Evolutionary conservation across 306 rosid species (phyloP).

Genomic region (Bauhinia variegata): DNA sequence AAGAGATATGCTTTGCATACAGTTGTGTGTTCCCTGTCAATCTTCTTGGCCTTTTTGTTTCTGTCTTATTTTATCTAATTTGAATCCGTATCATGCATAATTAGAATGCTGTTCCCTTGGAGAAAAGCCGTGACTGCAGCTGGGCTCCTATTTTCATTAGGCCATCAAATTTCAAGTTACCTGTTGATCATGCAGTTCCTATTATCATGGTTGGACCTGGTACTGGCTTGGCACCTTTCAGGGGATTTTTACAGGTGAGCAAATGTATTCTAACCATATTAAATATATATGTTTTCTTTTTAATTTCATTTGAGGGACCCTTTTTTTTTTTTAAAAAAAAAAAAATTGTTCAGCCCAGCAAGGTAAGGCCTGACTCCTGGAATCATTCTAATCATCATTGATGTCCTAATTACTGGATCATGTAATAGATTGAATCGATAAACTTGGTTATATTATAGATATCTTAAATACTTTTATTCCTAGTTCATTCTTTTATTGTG

Average conservation of each 20-base stretch:
- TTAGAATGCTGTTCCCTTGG: conserved; percentile 78
- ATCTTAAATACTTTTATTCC: conserved; percentile 16
- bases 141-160: conserved; percentile 89
- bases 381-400: conserved; percentile 10
- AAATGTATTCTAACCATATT: conserved; percentile 25
- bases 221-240: conserved; percentile 97
- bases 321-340: no score
- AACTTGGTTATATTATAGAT: neutral
- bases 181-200: conserved; percentile 71
- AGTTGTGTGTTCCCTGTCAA: conserved; percentile 13
- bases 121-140: conserved; percentile 75
- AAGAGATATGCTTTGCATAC: conserved; percentile 23
- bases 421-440: neutral
- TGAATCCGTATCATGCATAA: conserved; percentile 33
- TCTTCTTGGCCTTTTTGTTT: conserved; percentile 4
- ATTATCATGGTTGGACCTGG: conserved; percentile 97
- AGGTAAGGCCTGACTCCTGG: neutral
- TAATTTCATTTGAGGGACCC: no score
- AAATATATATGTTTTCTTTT: no score
- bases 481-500: conserved; percentile 32
- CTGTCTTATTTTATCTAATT: conserved; percentile 35
- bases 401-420: conserved; percentile 15
- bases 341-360: no score
- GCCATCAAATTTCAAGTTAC: conserved; percentile 90
- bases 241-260: conserved; percentile 94